Conservation (phyloP, 1,284 basidiomycete genomes). For the Trichosporon inkin region DNA sequence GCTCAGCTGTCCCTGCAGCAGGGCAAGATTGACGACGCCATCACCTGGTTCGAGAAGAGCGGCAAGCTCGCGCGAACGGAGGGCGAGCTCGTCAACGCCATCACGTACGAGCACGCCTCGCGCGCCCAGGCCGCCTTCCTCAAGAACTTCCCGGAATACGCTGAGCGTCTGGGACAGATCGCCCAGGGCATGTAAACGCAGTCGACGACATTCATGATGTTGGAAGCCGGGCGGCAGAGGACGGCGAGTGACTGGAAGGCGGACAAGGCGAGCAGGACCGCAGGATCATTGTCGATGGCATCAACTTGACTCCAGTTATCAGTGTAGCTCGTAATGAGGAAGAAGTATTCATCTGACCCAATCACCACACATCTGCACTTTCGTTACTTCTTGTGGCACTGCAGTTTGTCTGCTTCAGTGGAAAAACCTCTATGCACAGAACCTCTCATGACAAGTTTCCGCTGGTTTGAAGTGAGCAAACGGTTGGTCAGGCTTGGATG, state of each 20-base stretch:
- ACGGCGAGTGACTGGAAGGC: neutral
- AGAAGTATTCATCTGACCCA: neutral
- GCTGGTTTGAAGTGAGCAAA: no score
- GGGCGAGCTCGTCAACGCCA: slow-evolving; percentile 78
- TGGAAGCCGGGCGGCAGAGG: neutral
- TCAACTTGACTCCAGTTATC: neutral
- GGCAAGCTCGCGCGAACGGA: slow-evolving; percentile 85
- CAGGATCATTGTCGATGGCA: slow-evolving; percentile 2
- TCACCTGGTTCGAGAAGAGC: slow-evolving; percentile 80
- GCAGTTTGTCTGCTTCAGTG: neutral
- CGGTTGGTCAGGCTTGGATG: no score
- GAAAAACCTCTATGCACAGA: neutral
- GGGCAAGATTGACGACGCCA: slow-evolving; percentile 79
- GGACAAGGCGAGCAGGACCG: neutral
- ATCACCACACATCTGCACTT: slow-evolving; percentile 8
- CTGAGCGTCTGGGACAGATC: slow-evolving; percentile 52
- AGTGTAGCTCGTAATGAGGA: slow-evolving; percentile 4
- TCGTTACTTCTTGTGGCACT: slow-evolving; percentile 2
- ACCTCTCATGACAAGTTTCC: neutral
- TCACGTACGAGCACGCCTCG: slow-evolving; percentile 74
- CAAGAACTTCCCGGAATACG: slow-evolving; percentile 75
- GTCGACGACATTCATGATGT: neutral
- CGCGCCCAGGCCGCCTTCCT: slow-evolving; percentile 75
- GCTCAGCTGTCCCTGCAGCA: slow-evolving; percentile 92
- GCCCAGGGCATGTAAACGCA: slow-evolving; percentile 40